Evolutionary conservation across 768 basidiomycete genomes (phyloP).

Genomic region (Hericium erinaceus): DNA sequence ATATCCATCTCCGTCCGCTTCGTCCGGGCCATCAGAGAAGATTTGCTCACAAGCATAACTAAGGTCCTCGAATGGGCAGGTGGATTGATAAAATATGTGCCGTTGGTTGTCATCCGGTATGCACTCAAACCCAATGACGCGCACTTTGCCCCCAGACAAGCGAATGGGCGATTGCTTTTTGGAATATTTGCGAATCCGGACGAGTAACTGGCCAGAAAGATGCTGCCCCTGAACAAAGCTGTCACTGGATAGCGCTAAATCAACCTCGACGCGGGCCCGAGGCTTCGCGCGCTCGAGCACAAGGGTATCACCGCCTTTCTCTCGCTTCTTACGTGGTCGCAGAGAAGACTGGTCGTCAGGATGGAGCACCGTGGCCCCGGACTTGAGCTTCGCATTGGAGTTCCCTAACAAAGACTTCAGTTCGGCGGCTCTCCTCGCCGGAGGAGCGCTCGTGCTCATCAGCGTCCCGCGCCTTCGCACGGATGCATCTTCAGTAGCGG

Average conservation of each 20-base stretch:
- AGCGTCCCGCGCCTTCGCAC: conserved; percentile 43
- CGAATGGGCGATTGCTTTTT: conserved; percentile 51
- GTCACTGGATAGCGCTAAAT: conserved; percentile 69
- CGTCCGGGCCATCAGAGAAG: conserved; percentile 31
- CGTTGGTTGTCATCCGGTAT: conserved; percentile 46
- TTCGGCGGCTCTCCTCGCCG: conserved; percentile 44
- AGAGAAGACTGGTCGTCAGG: conserved; percentile 9
- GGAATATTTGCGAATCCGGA: conserved; percentile 48
- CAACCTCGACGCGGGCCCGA: conserved; percentile 71
- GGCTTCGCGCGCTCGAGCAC: conserved; percentile 64
- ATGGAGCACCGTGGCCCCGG: conserved; percentile 38
- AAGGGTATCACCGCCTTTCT: conserved; percentile 21
- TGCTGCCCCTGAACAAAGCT: conserved; percentile 72
- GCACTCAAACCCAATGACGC: conserved; percentile 81
- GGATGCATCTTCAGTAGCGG: neutral
- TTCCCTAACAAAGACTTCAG: conserved; percentile 58
- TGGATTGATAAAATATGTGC: conserved; percentile 77
- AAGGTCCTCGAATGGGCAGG: conserved; percentile 41
- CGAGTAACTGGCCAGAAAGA: conserved; percentile 59
- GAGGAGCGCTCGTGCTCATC: conserved; percentile 39
- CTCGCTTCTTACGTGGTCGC: neutral
- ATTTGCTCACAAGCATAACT: conserved; percentile 26
- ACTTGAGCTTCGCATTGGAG: conserved; percentile 43
- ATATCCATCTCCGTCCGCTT: conserved; percentile 53
- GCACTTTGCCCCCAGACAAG: conserved; percentile 66